These are phyloP conservation scores for Patellifolia procumbens DNA, from an alignment of 179 eudicot genomes.

Conservation along the genomic window DNA sequence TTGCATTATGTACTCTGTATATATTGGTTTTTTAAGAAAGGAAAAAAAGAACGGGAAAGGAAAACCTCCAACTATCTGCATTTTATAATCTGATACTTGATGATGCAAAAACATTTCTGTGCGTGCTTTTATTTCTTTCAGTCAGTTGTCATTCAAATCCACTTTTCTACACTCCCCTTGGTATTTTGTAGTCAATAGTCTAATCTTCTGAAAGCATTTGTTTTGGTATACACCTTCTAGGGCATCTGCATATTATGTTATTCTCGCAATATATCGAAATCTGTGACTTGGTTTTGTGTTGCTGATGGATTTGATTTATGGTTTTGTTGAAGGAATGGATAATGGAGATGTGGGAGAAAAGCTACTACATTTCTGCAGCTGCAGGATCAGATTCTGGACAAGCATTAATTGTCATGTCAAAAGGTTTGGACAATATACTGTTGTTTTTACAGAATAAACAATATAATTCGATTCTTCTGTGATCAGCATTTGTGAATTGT, in stretches of 20 bases:
- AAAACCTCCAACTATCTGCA: neutral
- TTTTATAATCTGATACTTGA: neutral
- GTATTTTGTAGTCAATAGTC: neutral
- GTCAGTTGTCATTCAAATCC: no score
- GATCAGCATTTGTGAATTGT: slow-evolving; percentile 6
- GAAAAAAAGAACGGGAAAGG: no score
- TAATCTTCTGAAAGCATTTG: neutral
- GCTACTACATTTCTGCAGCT: slow-evolving; percentile 52
- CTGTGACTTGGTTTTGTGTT: neutral
- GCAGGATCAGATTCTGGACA: slow-evolving; percentile 56
- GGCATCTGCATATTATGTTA: neutral
- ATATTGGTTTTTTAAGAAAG: neutral
- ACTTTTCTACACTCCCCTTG: neutral
- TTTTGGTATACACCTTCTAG: neutral
- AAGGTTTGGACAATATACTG: slow-evolving; percentile 36
- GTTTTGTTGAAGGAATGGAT: slow-evolving; percentile 55
- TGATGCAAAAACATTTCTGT: neutral
- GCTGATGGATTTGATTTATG: neutral
- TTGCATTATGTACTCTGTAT: neutral
- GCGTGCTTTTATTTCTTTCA: no score
- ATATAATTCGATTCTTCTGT: neutral
- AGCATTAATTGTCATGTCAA: slow-evolving; percentile 64
- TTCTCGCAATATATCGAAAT: neutral
- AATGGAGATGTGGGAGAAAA: slow-evolving; percentile 66
- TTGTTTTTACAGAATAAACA: neutral